Evolutionary conservation across 495 filamentous ascomycete genomes (phyloP).

Genomic region (Durotheca rogersii): DNA sequence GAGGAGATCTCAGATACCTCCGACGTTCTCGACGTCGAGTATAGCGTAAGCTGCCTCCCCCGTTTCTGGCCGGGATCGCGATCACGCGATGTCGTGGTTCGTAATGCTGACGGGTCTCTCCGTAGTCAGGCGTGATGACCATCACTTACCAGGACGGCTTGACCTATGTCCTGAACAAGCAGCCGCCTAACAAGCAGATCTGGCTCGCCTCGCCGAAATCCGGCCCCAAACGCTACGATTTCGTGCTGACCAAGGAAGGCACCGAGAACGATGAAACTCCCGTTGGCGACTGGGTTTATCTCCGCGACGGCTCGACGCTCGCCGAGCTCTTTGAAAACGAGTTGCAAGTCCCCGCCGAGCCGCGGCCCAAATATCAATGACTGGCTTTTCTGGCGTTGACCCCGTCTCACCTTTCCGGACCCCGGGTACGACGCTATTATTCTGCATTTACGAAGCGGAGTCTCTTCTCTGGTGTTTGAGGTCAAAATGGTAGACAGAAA

Average conservation of each 20-base stretch:
- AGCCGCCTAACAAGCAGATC: slow-evolving; percentile 95
- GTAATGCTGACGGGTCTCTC: slow-evolving; percentile 11
- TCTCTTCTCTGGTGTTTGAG: no score
- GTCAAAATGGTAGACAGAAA: no score
- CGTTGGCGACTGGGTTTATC: slow-evolving; percentile 76
- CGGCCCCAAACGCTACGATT: slow-evolving; percentile 93
- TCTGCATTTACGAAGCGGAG: no score
- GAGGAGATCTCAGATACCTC: slow-evolving; percentile 63
- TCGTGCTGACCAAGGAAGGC: slow-evolving; percentile 69
- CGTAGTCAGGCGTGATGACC: slow-evolving; percentile 80
- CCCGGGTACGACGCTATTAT: no score
- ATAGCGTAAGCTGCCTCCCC: slow-evolving; percentile 53
- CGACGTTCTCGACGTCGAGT: slow-evolving; percentile 67
- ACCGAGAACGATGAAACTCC: slow-evolving; percentile 75
- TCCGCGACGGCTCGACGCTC: slow-evolving; percentile 75
- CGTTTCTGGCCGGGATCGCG: no score
- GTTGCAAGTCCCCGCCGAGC: no score
- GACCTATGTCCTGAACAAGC: slow-evolving; percentile 94
- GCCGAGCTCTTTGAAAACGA: slow-evolving; percentile 70
- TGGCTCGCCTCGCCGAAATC: slow-evolving; percentile 91
- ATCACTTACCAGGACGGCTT: slow-evolving; percentile 63
- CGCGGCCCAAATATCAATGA: no score
- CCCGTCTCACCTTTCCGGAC: background rate
- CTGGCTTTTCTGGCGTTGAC: background rate
- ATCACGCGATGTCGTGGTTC: no score